phyloP scores from a whole-genome alignment of 805 yeast genomes.

The Kazachstania kunashirensis region DNA sequence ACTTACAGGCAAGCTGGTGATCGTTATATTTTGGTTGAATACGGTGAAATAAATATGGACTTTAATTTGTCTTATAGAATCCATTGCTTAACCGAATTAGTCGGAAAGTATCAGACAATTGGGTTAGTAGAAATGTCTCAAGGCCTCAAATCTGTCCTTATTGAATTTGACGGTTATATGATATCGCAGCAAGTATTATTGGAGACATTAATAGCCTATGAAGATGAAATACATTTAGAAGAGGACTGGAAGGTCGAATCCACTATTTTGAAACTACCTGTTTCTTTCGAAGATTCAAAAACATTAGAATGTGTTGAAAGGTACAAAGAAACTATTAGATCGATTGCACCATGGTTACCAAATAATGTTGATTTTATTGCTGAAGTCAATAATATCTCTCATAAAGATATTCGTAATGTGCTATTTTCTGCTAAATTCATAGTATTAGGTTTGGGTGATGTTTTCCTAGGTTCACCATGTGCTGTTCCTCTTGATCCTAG shows the following conservation, averaged over 20 bases:
- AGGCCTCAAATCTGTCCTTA: slow-evolving; percentile 90
- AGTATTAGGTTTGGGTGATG: slow-evolving; percentile 94
- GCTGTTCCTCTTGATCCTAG: slow-evolving; percentile 97
- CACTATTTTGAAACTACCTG: slow-evolving; percentile 74
- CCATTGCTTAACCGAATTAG: slow-evolving; percentile 69
- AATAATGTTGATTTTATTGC: slow-evolving; percentile 95
- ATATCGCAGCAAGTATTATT: slow-evolving; percentile 56
- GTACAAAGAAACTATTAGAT: slow-evolving; percentile 86
- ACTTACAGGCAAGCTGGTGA: slow-evolving; percentile 97
- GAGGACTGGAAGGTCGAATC: slow-evolving; percentile 83
- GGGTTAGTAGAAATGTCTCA: slow-evolving; percentile 95
- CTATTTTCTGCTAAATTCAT: slow-evolving; percentile 81
- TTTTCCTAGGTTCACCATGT: slow-evolving; percentile 95
- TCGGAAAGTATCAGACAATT: slow-evolving; percentile 48
- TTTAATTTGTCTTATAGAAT: slow-evolving; percentile 78
- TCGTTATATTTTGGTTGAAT: slow-evolving; percentile 82
- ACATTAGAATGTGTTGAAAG: slow-evolving; percentile 84
- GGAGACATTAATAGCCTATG: slow-evolving; percentile 59
- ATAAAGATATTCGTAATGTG: slow-evolving; percentile 72
- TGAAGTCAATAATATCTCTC: slow-evolving; percentile 69
- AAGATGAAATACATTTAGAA: slow-evolving; percentile 60
- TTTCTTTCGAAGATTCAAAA: slow-evolving; percentile 91
- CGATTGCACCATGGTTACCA: slow-evolving; percentile 95
- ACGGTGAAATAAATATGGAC: slow-evolving; percentile 83
- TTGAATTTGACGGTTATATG: slow-evolving; percentile 63